These are phyloP conservation scores for Allium fistulosum DNA, from an alignment of 106 monocot species.

Conservation along the genomic window DNA sequence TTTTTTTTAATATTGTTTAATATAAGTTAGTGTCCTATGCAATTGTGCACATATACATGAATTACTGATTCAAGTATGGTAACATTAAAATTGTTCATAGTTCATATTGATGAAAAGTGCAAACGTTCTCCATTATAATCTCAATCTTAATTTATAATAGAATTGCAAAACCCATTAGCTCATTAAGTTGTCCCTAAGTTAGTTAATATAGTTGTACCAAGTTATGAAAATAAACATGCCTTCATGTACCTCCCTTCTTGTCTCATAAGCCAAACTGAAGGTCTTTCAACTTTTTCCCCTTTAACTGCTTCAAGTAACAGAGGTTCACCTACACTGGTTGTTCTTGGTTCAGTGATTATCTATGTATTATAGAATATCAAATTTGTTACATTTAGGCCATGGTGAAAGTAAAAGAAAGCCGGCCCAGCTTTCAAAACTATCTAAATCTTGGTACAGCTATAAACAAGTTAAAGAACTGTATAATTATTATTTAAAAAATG, in stretches of 20 bases:
- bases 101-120: neutral
- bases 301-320: conserved; percentile 69
- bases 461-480: neutral
- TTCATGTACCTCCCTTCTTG: conserved; percentile 99
- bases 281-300: conserved; percentile 73
- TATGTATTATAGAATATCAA: conserved; percentile 26
- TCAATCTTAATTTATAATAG: conserved; percentile 15
- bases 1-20: too few relatives aligned
- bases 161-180: too few relatives aligned
- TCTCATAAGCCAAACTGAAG: conserved; percentile 98
- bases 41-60: too few relatives aligned
- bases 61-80: too few relatives aligned
- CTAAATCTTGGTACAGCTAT: neutral
- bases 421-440: too few relatives aligned
- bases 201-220: neutral
- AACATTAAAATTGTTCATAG: neutral
- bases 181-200: conserved; percentile 41
- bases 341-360: conserved; percentile 36
- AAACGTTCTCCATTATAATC: conserved; percentile 8
- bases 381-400: neutral
- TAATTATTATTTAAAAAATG: too few relatives aligned
- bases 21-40: too few relatives aligned
- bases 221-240: conserved; percentile 52
- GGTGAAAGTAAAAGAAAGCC: neutral
- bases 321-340: conserved; percentile 32